Evolutionary conservation across 1,284 basidiomycete species (phyloP).

Genomic region (Cystobasidiaceae sp.): DNA sequence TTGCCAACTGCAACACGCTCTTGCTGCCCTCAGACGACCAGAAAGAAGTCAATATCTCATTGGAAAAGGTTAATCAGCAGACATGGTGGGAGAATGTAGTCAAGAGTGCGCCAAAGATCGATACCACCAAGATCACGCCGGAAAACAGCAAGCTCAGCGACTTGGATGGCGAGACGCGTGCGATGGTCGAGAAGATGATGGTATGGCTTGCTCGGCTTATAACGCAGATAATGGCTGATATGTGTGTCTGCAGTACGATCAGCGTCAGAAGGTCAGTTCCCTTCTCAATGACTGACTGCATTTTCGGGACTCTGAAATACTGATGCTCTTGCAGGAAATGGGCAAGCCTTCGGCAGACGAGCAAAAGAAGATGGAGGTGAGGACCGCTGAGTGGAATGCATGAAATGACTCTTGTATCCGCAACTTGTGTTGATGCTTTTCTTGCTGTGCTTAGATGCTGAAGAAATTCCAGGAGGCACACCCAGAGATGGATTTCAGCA

Average conservation of each 20-base stretch:
- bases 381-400: not conserved
- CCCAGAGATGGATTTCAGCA: constrained; percentile 90
- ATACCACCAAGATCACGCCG: constrained; percentile 93
- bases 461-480: constrained; percentile 83
- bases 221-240: not conserved
- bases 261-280: constrained; percentile 78
- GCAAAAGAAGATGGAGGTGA: constrained; percentile 48
- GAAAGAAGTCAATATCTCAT: constrained; percentile 64
- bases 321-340: constrained; percentile 63
- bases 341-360: constrained; percentile 62
- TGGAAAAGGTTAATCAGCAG: constrained; percentile 80
- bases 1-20: not conserved
- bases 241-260: constrained; percentile 68
- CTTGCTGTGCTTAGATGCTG: constrained; percentile 56
- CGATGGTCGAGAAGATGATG: constrained; percentile 99
- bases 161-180: constrained; percentile 87
- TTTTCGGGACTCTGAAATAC: not conserved
- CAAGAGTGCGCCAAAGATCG: constrained; percentile 91
- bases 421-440: too few species aligned
- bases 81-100: constrained; percentile 99
- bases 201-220: constrained; percentile 53
- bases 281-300: not conserved
- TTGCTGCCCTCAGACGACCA: constrained; percentile 62
- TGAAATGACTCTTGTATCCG: not conserved
- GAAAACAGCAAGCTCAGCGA: constrained; percentile 94